phyloP scores from a whole-genome alignment of 352 stramenopile species.

The Globisporangium lucens region DNA sequence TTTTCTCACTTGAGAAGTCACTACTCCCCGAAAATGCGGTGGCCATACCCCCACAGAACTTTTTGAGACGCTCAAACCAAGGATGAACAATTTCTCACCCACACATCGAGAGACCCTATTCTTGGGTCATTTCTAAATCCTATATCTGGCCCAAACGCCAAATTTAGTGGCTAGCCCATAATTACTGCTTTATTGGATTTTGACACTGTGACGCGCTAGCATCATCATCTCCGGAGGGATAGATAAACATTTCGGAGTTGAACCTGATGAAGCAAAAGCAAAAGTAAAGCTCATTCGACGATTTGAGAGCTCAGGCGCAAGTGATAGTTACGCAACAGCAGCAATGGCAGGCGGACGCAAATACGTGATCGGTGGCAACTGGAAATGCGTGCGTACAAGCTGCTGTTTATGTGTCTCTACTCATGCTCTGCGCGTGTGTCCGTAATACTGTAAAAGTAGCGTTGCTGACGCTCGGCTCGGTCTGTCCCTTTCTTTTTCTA shows the following conservation, averaged over 20 bases:
- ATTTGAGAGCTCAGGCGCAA: background rate
- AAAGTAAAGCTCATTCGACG: background rate
- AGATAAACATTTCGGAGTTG: background rate
- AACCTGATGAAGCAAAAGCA: constrained; percentile 5
- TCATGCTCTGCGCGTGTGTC: background rate
- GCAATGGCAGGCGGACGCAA: constrained; percentile 40
- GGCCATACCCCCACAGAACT: no score
- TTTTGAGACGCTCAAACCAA: no score
- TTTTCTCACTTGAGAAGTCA: no score
- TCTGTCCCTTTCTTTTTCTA: background rate
- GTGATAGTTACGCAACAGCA: background rate
- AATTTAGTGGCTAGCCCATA: no score
- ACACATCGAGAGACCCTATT: no score
- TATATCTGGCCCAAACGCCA: no score
- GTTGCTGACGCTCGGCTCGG: background rate
- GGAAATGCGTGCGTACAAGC: constrained; percentile 79
- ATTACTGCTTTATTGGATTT: no score
- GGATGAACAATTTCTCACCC: no score
- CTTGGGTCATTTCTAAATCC: no score
- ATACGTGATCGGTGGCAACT: constrained; percentile 93
- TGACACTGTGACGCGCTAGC: background rate
- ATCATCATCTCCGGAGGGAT: background rate
- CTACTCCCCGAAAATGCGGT: no score
- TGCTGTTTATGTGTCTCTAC: background rate
- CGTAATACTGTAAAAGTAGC: background rate